Evolutionary conservation across 805 yeast genomes (phyloP).

Genomic region (Candida awuae): DNA sequence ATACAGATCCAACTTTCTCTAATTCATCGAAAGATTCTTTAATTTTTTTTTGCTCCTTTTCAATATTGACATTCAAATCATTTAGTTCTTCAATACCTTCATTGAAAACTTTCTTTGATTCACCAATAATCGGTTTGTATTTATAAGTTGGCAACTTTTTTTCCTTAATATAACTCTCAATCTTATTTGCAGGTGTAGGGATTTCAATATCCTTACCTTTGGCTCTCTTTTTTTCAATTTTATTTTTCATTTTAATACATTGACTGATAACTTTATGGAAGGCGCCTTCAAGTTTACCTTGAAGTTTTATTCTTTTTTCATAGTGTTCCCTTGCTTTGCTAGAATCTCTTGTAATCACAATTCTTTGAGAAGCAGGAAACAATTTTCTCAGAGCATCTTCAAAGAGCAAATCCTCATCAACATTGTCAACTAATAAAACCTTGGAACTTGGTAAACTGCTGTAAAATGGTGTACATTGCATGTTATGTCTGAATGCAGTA

Average conservation of each 20-base stretch:
- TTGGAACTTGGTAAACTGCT: slow-evolving; percentile 62
- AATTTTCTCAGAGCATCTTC: slow-evolving; percentile 46
- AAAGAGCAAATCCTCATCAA: slow-evolving; percentile 39
- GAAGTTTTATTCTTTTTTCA: slow-evolving; percentile 56
- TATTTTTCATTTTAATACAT: slow-evolving; percentile 47
- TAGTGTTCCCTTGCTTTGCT: slow-evolving; percentile 46
- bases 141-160: slow-evolving; percentile 83
- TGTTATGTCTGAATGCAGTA: slow-evolving; percentile 61
- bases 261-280: slow-evolving; percentile 52
- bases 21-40: slow-evolving; percentile 36
- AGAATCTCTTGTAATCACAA: slow-evolving; percentile 61
- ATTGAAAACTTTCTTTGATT: slow-evolving; percentile 78
- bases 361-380: slow-evolving; percentile 54
- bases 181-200: slow-evolving; percentile 50
- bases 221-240: slow-evolving; percentile 37
- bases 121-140: slow-evolving; percentile 61
- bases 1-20: slow-evolving; percentile 58
- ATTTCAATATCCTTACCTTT: slow-evolving; percentile 39
- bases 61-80: slow-evolving; percentile 61
- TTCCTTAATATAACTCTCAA: slow-evolving; percentile 52
- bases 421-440: slow-evolving; percentile 64
- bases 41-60: slow-evolving; percentile 40
- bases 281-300: slow-evolving; percentile 57
- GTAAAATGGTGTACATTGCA: slow-evolving; percentile 66
- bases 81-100: slow-evolving; percentile 62